Evolutionary conservation across 169 alveolate species (phyloP).

Genomic region (Cryptosporidium andersoni): DNA sequence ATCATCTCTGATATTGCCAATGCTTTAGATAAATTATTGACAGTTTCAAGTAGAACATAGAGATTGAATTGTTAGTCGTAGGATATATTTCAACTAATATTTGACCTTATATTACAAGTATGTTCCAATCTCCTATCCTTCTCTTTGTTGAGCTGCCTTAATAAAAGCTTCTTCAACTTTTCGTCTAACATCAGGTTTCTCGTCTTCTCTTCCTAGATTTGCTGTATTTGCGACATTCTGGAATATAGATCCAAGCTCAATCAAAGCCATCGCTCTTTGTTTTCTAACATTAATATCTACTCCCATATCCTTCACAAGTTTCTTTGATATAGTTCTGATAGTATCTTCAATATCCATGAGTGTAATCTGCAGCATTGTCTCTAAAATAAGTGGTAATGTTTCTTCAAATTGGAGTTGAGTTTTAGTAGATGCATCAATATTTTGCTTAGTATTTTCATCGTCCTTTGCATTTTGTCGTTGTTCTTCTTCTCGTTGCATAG

Average conservation of each 20-base stretch:
- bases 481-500: slow-evolving; percentile 15
- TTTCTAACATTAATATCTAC: slow-evolving; percentile 83
- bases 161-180: slow-evolving; percentile 69
- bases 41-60: neutral
- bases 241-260: slow-evolving; percentile 83
- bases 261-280: slow-evolving; percentile 87
- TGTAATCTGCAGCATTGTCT: slow-evolving; percentile 87
- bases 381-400: slow-evolving; percentile 84
- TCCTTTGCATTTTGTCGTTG: slow-evolving; percentile 56
- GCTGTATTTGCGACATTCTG: slow-evolving; percentile 78
- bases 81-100: no score
- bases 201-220: slow-evolving; percentile 58
- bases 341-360: slow-evolving; percentile 87
- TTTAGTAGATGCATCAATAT: slow-evolving; percentile 74
- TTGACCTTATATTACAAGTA: no score
- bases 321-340: slow-evolving; percentile 84
- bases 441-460: slow-evolving; percentile 72
- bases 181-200: slow-evolving; percentile 67
- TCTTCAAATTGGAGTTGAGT: slow-evolving; percentile 80
- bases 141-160: slow-evolving; percentile 67
- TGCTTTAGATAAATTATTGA: slow-evolving; percentile 28
- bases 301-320: slow-evolving; percentile 86
- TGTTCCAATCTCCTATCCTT: neutral
- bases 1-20: slow-evolving; percentile 42
- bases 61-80: neutral